A percentile compares a stretch with the other conserved stretches of the same genome.
These are phyloP conservation scores for Lecanicillium sp. DNA, from an alignment of 2,329 filamentous ascomycete species.

Conservation along the genomic window DNA sequence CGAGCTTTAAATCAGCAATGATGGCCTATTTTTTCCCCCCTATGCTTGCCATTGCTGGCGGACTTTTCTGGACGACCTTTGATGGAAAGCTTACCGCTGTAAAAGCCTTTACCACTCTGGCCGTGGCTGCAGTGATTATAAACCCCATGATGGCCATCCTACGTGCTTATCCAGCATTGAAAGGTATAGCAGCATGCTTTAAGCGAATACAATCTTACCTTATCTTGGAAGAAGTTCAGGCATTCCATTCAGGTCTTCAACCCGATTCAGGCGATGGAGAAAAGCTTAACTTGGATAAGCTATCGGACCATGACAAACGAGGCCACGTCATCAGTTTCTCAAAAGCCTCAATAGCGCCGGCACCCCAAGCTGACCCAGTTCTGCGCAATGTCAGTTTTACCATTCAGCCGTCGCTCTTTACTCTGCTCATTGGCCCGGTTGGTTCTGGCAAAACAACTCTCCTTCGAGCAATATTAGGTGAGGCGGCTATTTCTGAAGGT, in stretches of 20 bases:
- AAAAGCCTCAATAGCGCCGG: slow-evolving; percentile 1
- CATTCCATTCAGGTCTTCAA: no score
- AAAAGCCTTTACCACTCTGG: background rate
- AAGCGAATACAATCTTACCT: no score
- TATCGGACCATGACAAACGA: no score
- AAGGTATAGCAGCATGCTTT: no score
- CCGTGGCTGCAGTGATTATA: background rate
- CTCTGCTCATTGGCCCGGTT: background rate
- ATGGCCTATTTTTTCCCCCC: background rate
- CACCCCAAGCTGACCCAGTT: background rate
- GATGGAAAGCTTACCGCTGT: background rate
- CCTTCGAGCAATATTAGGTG: slow-evolving; percentile 1
- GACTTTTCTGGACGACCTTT: background rate
- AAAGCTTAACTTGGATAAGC: no score
- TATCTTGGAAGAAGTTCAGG: no score
- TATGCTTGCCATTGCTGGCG: background rate
- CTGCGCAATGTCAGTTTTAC: background rate
- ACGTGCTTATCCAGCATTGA: no score
- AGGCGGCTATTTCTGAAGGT: background rate
- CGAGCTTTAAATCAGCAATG: no score
- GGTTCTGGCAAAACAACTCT: slow-evolving; percentile 3
- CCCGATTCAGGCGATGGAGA: background rate
- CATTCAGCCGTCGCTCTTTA: background rate
- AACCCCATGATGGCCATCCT: no score
- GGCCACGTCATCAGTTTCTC: background rate